phyloP scores from a whole-genome alignment of 2,329 filamentous ascomycete species.

The Fusarium fujikuroi region DNA sequence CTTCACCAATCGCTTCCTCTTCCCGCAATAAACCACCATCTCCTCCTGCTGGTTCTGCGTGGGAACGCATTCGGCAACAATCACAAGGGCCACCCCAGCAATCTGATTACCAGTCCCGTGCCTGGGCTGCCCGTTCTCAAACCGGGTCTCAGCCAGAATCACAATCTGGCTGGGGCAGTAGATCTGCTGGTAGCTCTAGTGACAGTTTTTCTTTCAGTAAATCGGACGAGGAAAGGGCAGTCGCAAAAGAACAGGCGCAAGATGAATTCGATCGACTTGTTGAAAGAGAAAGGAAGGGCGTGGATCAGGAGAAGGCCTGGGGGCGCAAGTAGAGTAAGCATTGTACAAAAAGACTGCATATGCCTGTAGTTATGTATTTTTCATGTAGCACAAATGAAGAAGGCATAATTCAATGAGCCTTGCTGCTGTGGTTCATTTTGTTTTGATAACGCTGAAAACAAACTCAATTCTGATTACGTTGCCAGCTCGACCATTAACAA shows the following conservation, averaged over 20 bases:
- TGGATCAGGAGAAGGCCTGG: constrained; percentile 46
- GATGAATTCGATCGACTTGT: constrained; percentile 62
- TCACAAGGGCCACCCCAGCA: constrained; percentile 36
- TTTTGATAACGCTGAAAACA: not conserved
- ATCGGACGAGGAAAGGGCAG: constrained; percentile 51
- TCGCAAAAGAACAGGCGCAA: constrained; percentile 59
- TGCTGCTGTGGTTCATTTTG: not conserved
- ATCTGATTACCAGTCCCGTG: constrained; percentile 21
- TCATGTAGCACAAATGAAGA: constrained; percentile 5
- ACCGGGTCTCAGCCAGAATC: constrained; percentile 23
- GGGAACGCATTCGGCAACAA: constrained; percentile 57
- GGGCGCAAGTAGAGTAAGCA: constrained; percentile 13
- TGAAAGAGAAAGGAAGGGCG: constrained; percentile 55
- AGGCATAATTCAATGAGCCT: not conserved
- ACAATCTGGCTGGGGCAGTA: constrained; percentile 42
- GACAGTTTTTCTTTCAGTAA: constrained; percentile 51
- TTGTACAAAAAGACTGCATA: constrained; percentile 4
- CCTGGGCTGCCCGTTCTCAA: constrained; percentile 26
- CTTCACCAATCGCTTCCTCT: constrained; percentile 55
- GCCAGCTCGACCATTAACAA: constrained; percentile 10
- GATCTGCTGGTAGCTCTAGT: constrained; percentile 40
- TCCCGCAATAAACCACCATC: constrained; percentile 35
- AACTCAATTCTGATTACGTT: constrained; percentile 13
- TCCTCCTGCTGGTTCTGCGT: constrained; percentile 49
- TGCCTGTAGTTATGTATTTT: not conserved